A percentile compares a stretch with the other conserved stretches of the same genome.
These are phyloP conservation scores for Platismatia glauca DNA, from an alignment of 495 filamentous ascomycete genomes.

Conservation along the genomic window DNA sequence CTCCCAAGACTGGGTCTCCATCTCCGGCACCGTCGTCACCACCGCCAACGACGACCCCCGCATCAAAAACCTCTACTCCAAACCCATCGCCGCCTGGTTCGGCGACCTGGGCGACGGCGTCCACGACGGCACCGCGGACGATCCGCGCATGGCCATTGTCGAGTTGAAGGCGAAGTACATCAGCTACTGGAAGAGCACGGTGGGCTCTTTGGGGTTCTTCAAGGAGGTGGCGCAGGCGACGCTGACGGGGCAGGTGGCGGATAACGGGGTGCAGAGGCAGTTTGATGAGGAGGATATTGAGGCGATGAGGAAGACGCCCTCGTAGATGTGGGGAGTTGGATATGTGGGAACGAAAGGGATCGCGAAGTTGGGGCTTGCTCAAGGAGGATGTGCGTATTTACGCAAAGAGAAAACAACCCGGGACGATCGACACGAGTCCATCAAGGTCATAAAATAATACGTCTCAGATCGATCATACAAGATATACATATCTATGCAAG, in stretches of 20 bases:
- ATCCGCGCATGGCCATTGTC: conserved; percentile 49
- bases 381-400: too few relatives aligned
- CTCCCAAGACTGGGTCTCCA: conserved; percentile 34
- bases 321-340: neutral
- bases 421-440: too few relatives aligned
- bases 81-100: conserved; percentile 33
- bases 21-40: conserved; percentile 29
- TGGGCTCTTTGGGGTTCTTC: conserved; percentile 18
- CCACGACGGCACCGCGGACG: conserved; percentile 31
- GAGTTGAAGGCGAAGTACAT: conserved; percentile 46
- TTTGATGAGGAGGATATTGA: conserved; percentile 22
- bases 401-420: too few relatives aligned
- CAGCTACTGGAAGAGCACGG: conserved; percentile 25
- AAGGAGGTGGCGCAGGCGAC: conserved; percentile 25
- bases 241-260: conserved; percentile 24
- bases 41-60: conserved; percentile 30
- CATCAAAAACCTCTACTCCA: conserved; percentile 35
- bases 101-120: conserved; percentile 38
- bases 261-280: conserved; percentile 23
- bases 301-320: conserved; percentile 16
- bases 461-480: too few relatives aligned
- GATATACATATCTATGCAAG: too few relatives aligned
- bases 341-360: neutral
- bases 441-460: too few relatives aligned
- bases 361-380: too few relatives aligned